Evolutionary conservation across 768 basidiomycete species (phyloP).

Genomic region (Rhodotorula taiwanensis): DNA sequence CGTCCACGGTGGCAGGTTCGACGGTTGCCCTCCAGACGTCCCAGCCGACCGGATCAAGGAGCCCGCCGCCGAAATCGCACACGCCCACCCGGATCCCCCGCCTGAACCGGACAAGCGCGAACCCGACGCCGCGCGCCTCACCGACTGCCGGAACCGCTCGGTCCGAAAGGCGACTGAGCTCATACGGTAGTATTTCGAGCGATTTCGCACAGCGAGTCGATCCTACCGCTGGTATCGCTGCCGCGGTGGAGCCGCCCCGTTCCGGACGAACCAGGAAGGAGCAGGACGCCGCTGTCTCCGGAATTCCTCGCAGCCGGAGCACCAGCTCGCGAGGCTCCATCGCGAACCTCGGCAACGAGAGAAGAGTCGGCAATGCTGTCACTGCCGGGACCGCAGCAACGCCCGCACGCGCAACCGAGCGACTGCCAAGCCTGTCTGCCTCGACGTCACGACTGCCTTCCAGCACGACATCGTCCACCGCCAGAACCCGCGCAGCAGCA

Average conservation of each 20-base stretch:
- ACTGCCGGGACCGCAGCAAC: neutral
- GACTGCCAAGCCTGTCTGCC: constrained; percentile 3
- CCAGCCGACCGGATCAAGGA: constrained; percentile 11
- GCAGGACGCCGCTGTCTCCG: too few relatives aligned
- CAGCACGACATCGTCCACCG: neutral
- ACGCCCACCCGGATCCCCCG: constrained; percentile 90
- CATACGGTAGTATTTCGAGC: constrained; percentile 15
- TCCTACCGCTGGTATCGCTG: too few relatives aligned
- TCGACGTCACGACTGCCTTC: constrained; percentile 10
- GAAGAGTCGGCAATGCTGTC: too few relatives aligned
- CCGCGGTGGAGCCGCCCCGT: neutral
- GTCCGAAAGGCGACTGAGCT: neutral
- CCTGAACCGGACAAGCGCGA: constrained; percentile 54
- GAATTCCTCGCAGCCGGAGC: constrained; percentile 32
- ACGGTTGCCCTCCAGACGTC: neutral
- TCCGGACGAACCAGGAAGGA: neutral
- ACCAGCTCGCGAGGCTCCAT: constrained; percentile 1
- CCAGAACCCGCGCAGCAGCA: too few relatives aligned
- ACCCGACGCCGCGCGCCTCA: constrained; percentile 53
- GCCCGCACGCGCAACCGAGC: neutral
- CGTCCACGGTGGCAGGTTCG: constrained; percentile 49
- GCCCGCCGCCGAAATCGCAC: constrained; percentile 53
- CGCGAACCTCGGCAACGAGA: too few relatives aligned
- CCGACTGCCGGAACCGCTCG: neutral
- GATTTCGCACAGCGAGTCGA: too few relatives aligned